Evolutionary conservation across 78 protist genomes (phyloP), one percentile per base, ranked within the genome.

Genomic region (Isochrysis galbana): DNA sequence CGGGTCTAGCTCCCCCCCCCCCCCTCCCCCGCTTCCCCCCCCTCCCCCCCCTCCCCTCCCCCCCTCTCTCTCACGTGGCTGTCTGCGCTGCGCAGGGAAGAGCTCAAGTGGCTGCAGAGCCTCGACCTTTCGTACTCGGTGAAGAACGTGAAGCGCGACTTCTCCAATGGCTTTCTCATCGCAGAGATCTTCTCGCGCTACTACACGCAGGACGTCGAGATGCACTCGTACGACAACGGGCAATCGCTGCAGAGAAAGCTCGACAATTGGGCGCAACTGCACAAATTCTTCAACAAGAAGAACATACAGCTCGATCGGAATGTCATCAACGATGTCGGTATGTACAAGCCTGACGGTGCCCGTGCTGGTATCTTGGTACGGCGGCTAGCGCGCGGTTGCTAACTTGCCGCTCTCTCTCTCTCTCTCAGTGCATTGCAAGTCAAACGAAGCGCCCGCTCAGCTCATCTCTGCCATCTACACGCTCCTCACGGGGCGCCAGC

Each of bases 141-240:
- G 29, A 92, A 91, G 67, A 95, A 95, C 67, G 91, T 92, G 45
- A 80, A 67, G 88, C 92, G 97, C 4, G 98, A 97, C 82, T 95
- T 95, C 70, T 3, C 95, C 69, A 97, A 97, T 78, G 98, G 98
- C 0, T 97, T 92, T 89, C 80, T 96, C 22, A 78, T 97, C 32
- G 98, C 98, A 39, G 98, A 97, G 89, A 95, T 97, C 45, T 90
- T 94, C 87, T 92, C 96, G 25, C 97, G 97, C 34, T 97, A 95
- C 90, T 93, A 70, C 47, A 93, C 94, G 11, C 70, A 67, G 36
- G 98, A 95, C 47, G 84, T 97, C 7, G 87, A 89, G 91, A 92
- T 97, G 97, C 98, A 97, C 93, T 92, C 95, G 7, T 95, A 84
- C 89, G 96, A 95, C 51, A 97, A 94, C 44, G 97, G 96, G 19